Conservation (phyloP, 2,329 filamentous ascomycete species). For the Exutisphaerella laricina region DNA sequence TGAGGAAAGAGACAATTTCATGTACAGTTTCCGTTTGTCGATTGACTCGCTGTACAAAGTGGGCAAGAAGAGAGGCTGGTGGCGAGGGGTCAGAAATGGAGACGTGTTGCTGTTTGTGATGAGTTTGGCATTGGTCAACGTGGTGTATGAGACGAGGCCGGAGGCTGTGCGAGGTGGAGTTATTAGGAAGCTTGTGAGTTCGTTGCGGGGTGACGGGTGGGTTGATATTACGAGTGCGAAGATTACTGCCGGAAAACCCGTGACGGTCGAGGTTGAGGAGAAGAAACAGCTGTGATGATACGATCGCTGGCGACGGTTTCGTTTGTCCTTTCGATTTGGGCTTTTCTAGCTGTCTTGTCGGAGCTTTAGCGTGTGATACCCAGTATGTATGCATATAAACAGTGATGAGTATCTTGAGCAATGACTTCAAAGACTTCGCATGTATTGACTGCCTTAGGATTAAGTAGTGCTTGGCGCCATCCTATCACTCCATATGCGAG, state of each 20-base stretch:
- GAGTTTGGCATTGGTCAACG: conserved; percentile 71
- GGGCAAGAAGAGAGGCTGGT: conserved; percentile 83
- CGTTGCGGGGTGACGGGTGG: conserved; percentile 70
- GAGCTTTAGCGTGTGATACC: not conserved
- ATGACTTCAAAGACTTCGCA: too few relatives aligned
- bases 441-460: too few relatives aligned
- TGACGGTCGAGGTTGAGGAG: conserved; percentile 18
- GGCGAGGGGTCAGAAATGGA: conserved; percentile 73
- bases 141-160: conserved; percentile 68
- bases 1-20: conserved; percentile 61
- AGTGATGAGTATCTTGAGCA: too few relatives aligned
- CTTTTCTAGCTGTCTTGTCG: not conserved
- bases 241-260: conserved; percentile 8
- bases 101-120: conserved; percentile 79
- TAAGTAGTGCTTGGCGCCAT: too few relatives aligned
- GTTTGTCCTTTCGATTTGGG: not conserved
- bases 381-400: not conserved
- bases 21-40: conserved; percentile 73
- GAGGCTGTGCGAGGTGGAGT: conserved; percentile 60
- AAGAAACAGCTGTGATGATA: conserved; percentile 16
- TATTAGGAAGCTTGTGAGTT: conserved; percentile 67
- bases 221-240: conserved; percentile 52
- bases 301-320: not conserved
- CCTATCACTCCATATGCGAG: too few relatives aligned
- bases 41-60: conserved; percentile 88